Percentiles rank a stretch among this genome's conserved stretches.
phyloP scores from a whole-genome alignment of 2,329 filamentous ascomycete species.

The Colletotrichum sidae region DNA sequence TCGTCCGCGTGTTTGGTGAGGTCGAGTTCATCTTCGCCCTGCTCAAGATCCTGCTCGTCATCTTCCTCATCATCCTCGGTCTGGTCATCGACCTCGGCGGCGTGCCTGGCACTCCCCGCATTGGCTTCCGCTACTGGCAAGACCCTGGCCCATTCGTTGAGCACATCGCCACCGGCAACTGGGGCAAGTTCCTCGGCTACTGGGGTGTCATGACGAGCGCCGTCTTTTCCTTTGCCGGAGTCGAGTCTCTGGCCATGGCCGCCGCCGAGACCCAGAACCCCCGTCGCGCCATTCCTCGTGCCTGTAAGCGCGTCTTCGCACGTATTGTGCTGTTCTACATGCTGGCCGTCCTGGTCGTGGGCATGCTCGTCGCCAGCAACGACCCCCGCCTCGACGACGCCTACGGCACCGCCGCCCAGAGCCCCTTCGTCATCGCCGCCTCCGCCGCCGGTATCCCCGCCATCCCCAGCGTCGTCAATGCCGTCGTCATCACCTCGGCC shows the following conservation, averaged over 20 bases:
- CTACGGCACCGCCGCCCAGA: constrained; percentile 61
- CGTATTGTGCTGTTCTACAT: constrained; percentile 56
- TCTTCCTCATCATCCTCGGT: constrained; percentile 72
- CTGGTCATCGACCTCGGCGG: constrained; percentile 54
- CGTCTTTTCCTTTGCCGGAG: constrained; percentile 42
- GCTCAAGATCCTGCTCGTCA: constrained; percentile 64
- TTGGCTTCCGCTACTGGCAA: constrained; percentile 40
- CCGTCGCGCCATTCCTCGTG: constrained; percentile 51
- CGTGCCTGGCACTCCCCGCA: constrained; percentile 40
- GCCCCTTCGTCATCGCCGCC: constrained; percentile 63
- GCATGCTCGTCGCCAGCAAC: constrained; percentile 65
- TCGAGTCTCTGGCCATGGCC: constrained; percentile 41
- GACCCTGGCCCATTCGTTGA: constrained; percentile 67
- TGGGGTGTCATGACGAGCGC: constrained; percentile 42
- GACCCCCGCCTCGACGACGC: constrained; percentile 61
- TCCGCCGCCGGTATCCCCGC: constrained; percentile 64
- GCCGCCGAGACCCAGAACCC: constrained; percentile 54
- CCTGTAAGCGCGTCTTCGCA: constrained; percentile 43
- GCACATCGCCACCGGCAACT: constrained; percentile 58
- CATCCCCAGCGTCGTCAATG: constrained; percentile 67
- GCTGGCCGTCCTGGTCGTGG: constrained; percentile 62
- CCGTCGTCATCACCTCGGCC: constrained; percentile 64
- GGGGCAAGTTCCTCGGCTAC: constrained; percentile 47
- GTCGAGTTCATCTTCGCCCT: constrained; percentile 68
- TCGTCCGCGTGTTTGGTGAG: constrained; percentile 59